Base-by-base conservation (phyloP, 192 early-diverging fungal species). In the Nowakowskiella sp. region DNA sequence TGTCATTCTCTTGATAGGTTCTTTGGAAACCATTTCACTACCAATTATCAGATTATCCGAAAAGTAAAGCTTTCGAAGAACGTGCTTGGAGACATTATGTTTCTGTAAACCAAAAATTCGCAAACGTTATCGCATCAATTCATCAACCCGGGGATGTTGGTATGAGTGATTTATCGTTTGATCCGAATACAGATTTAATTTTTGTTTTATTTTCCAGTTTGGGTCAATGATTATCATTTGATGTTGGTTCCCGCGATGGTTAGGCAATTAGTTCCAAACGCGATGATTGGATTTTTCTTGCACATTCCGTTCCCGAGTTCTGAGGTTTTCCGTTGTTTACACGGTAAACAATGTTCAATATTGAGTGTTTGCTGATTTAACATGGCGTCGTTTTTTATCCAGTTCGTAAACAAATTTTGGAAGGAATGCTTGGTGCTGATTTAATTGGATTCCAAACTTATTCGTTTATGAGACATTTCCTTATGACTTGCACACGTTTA, bases 11-110 rank as follows among this genome's bases (percentile, higher is more conserved):
- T 8, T 44, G 9, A 29, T 71, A 90, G 88, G 79, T 94, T 25
- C 76, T 97, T 6, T 97, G 94, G 94, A 91, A 90, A 6, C 85
- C 84, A n/a, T 91, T 97, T 59, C 94, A 97, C 68, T 97, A 97
- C 62, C 85, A 93, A 43, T 71, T 93, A 53, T 84, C 82, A 42
- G 92, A 95, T 56, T 86, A 88, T 72, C 78, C 88, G 33, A 85
- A 88, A 53, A 84, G 80, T 60, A 80, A 81, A 44, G 79, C 78
- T 26, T 87, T 82, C 60, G 83, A 91, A 49, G 82, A 88, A 39
- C 72, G 71, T 36, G 61, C 87, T 1, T 97, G 90, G 84, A 82
- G 89, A 48, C 79, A 85, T 27, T 90, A 92, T 50, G 68, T 85
- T 31, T 72, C 83, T 10, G 83, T 95, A 1, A 94, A 92, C 72